Percentiles rank a stretch among this genome's conserved stretches.
phyloP scores from a whole-genome alignment of 148 eudicot species.

The Cornus suecica region DNA sequence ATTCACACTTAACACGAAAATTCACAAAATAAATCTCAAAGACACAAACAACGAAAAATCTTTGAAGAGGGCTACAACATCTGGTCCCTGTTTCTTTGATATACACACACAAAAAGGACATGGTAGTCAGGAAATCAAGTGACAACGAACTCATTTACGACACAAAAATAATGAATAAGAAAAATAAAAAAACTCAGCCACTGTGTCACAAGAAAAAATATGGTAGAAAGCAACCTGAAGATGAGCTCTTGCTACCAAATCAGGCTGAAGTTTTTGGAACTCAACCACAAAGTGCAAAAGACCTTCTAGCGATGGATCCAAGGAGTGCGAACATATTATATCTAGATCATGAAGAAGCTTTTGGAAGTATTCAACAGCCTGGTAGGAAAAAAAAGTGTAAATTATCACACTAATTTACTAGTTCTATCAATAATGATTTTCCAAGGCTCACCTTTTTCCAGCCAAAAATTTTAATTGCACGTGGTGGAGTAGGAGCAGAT shows the following conservation, averaged over 20 bases:
- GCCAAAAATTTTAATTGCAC: slow-evolving; percentile 76
- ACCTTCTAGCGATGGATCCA: slow-evolving; percentile 68
- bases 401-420: not conserved
- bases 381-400: slow-evolving; percentile 16
- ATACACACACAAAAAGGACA: too few relatives aligned
- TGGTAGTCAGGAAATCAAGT: not conserved
- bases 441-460: slow-evolving; percentile 73
- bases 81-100: not conserved
- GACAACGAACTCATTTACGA: not conserved
- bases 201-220: not conserved
- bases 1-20: not conserved
- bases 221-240: slow-evolving; percentile 61
- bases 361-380: slow-evolving; percentile 89
- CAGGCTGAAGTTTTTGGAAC: slow-evolving; percentile 87
- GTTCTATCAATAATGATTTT: not conserved
- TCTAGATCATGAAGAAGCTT: slow-evolving; percentile 93
- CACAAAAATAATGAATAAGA: not conserved
- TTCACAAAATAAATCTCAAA: not conserved
- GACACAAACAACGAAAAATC: not conserved
- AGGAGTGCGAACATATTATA: slow-evolving; percentile 62
- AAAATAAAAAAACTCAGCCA: not conserved
- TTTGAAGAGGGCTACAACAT: too few relatives aligned
- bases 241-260: slow-evolving; percentile 91
- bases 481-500: slow-evolving; percentile 96
- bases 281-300: slow-evolving; percentile 68